Percentiles rank a stretch among this genome's conserved stretches.
Evolutionary conservation across 768 basidiomycete species (phyloP).

Genomic region (Termitomyces sp.): DNA sequence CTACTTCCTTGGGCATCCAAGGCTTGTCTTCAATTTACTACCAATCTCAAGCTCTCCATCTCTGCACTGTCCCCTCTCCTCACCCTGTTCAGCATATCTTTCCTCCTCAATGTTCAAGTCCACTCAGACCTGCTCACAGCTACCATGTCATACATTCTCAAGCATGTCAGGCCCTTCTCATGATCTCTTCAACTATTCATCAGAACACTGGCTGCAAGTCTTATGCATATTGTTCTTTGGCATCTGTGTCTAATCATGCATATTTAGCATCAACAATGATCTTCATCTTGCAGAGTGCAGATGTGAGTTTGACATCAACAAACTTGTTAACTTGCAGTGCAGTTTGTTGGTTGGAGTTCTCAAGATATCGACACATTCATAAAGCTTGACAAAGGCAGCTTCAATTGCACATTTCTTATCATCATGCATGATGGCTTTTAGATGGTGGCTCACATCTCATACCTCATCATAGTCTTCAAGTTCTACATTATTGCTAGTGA

Average conservation of each 20-base stretch:
- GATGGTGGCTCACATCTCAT: constrained; percentile 2
- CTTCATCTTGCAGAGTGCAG: constrained; percentile 10
- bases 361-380: not conserved
- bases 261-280: constrained; percentile 20
- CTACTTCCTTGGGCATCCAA: no score
- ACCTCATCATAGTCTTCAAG: constrained; percentile 16
- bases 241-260: constrained; percentile 16
- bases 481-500: constrained; percentile 10
- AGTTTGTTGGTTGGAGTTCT: constrained; percentile 3
- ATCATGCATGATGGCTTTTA: not conserved
- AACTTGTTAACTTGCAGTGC: constrained; percentile 8
- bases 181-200: constrained; percentile 25
- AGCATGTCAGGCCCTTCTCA: constrained; percentile 15
- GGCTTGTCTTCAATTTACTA: no score
- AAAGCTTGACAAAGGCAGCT: not conserved
- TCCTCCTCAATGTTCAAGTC: constrained; percentile 15
- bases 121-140: constrained; percentile 14
- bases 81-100: constrained; percentile 14
- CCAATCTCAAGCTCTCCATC: no score
- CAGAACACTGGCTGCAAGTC: constrained; percentile 26
- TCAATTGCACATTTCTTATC: not conserved
- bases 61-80: constrained; percentile 13
- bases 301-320: constrained; percentile 4
- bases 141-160: constrained; percentile 20
- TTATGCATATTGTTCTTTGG: constrained; percentile 16